Conservation (phyloP, 345 rosid species). For the Mercurialis annua region DNA sequence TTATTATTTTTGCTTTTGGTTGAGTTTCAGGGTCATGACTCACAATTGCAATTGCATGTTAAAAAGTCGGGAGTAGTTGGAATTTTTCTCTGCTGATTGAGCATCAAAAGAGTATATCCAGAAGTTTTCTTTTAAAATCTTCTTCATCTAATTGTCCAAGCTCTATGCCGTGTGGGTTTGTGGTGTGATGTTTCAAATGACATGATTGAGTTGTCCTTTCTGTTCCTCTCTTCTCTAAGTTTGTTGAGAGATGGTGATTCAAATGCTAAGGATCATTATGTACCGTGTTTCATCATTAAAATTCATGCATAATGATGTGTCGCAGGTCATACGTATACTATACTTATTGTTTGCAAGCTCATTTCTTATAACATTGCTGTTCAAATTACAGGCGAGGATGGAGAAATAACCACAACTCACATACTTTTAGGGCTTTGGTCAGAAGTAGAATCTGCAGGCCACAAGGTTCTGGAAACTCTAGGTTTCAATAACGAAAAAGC, state of each 20-base stretch:
- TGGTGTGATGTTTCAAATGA: neutral
- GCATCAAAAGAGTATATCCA: neutral
- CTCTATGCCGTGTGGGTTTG: neutral
- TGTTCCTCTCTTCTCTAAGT: neutral
- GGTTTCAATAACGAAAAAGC: constrained; percentile 86
- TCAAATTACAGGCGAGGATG: constrained; percentile 55
- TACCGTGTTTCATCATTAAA: neutral
- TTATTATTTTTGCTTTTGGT: neutral
- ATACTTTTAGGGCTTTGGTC: constrained; percentile 82
- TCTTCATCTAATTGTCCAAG: neutral
- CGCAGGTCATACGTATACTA: neutral
- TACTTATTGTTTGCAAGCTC: neutral
- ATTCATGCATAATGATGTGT: neutral
- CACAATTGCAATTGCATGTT: neutral
- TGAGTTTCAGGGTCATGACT: neutral
- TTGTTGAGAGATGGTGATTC: neutral
- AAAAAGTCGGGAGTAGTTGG: neutral
- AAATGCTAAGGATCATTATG: neutral
- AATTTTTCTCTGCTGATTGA: neutral
- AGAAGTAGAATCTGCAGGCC: constrained; percentile 78
- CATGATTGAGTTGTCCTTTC: neutral
- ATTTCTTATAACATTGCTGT: neutral
- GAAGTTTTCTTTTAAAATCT: neutral
- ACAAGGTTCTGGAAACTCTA: constrained; percentile 47
- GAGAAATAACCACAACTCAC: constrained; percentile 73